Evolutionary conservation across 768 basidiomycete genomes (phyloP).

Genomic region (Lanmaoa rubissima): DNA sequence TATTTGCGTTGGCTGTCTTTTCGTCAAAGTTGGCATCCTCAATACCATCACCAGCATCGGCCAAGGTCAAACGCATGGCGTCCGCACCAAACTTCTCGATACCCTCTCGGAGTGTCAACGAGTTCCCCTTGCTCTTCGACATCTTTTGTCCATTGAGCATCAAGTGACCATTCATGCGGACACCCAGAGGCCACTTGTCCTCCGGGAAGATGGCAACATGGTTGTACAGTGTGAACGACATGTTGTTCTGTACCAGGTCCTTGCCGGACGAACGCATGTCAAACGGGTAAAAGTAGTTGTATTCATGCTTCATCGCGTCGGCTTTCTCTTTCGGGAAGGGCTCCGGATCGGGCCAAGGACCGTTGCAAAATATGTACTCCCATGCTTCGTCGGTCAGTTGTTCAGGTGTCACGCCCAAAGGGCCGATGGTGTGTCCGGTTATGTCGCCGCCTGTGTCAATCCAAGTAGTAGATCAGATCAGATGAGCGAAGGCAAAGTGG

Average conservation of each 20-base stretch:
- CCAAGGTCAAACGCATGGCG: constrained; percentile 85
- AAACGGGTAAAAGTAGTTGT: constrained; percentile 97
- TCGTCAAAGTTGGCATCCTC: constrained; percentile 99
- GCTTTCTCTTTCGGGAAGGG: constrained; percentile 74
- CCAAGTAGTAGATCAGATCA: constrained; percentile 5
- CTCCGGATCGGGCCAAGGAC: constrained; percentile 67
- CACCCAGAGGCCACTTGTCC: constrained; percentile 86
- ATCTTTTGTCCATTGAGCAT: constrained; percentile 99
- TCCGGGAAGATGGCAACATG: constrained; percentile 91
- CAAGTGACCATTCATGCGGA: constrained; percentile 95
- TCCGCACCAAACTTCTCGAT: constrained; percentile 97
- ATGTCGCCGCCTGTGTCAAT: constrained; percentile 57
- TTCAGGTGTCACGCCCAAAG: constrained; percentile 80
- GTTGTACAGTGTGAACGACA: constrained; percentile 92
- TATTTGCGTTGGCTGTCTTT: constrained; percentile 95
- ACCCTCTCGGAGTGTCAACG: constrained; percentile 83
- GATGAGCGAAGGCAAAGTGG: not conserved
- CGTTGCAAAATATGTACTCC: constrained; percentile 88
- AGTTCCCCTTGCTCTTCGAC: constrained; percentile 97
- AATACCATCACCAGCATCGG: constrained; percentile 95
- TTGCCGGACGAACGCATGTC: constrained; percentile 98
- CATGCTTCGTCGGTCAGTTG: constrained; percentile 98
- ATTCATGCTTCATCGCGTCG: constrained; percentile 84
- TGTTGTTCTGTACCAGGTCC: constrained; percentile 92
- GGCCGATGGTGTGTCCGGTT: constrained; percentile 76